Evolutionary conservation across 2,329 filamentous ascomycete genomes (phyloP).

Genomic region (Coniella vitis): DNA sequence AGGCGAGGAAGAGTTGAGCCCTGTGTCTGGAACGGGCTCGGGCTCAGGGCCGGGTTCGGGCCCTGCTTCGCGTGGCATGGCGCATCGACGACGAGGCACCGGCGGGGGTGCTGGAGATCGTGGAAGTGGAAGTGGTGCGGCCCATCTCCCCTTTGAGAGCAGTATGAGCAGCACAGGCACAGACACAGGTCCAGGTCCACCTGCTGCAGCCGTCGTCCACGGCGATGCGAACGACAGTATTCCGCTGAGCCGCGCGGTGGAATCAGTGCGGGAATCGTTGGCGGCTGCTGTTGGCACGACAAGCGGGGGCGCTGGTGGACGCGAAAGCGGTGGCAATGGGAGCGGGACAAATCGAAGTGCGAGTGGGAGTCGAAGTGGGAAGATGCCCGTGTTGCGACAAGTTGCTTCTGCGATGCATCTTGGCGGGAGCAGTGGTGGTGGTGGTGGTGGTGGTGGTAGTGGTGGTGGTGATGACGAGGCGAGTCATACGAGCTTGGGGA

Average conservation of each 20-base stretch:
- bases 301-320: constrained; percentile 4
- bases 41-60: not conserved
- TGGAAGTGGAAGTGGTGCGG: too few relatives aligned
- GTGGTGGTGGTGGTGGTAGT: too few relatives aligned
- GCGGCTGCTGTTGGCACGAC: constrained; percentile 16
- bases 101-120: too few relatives aligned
- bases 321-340: not conserved
- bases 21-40: not conserved
- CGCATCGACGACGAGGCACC: too few relatives aligned
- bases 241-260: constrained; percentile 53
- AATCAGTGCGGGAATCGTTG: constrained; percentile 47
- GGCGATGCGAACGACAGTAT: constrained; percentile 46
- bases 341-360: too few relatives aligned
- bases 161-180: too few relatives aligned
- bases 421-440: constrained; percentile 6
- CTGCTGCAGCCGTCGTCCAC: constrained; percentile 24
- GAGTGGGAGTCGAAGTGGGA: too few relatives aligned
- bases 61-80: too few relatives aligned
- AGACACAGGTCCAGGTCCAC: too few relatives aligned
- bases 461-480: too few relatives aligned
- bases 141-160: too few relatives aligned
- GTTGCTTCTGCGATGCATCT: not conserved
- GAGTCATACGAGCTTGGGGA: too few relatives aligned
- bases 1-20: not conserved
- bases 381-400: not conserved